Conservation (phyloP, 2,329 filamentous ascomycete species). For the Trichoderma koningiopsis region DNA sequence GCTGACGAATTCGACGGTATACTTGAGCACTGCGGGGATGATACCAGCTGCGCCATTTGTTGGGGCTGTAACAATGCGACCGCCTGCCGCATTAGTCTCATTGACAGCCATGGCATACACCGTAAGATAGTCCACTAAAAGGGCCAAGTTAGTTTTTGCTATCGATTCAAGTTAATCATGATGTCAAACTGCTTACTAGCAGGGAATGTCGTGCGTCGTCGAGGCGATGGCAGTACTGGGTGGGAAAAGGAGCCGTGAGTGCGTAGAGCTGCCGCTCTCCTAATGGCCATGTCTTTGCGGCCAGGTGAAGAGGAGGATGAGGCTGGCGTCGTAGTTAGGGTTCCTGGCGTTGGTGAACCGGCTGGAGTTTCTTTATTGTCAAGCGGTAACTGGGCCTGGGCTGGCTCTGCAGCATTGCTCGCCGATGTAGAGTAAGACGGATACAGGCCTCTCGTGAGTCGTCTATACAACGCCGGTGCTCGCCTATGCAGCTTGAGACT, state of each 20-base stretch:
- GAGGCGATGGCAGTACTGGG: conserved; percentile 12
- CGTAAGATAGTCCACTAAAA: conserved; percentile 14
- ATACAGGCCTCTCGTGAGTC: conserved; percentile 21
- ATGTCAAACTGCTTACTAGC: not conserved
- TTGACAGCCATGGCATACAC: conserved; percentile 23
- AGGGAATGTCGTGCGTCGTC: conserved; percentile 17
- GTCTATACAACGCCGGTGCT: conserved; percentile 18
- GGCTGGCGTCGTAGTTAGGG: not conserved
- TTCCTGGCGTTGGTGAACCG: not conserved
- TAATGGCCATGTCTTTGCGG: conserved; percentile 1
- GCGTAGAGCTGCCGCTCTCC: conserved; percentile 1
- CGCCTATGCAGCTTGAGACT: conserved; percentile 13
- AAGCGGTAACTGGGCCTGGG: not conserved
- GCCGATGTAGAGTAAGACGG: conserved; percentile 4
- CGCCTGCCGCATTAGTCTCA: conserved; percentile 18
- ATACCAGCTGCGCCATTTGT: conserved; percentile 20
- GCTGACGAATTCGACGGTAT: conserved; percentile 16
- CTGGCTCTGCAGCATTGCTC: not conserved
- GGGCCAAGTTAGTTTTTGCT: not conserved
- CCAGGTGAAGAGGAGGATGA: not conserved
- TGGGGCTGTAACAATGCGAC: conserved; percentile 17
- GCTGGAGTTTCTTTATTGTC: not conserved
- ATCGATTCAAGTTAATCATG: not conserved
- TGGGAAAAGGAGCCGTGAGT: conserved; percentile 22
- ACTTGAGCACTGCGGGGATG: conserved; percentile 21